Evolutionary conservation across 768 basidiomycete genomes (phyloP).

Genomic region (Boletus subcaerulescens): DNA sequence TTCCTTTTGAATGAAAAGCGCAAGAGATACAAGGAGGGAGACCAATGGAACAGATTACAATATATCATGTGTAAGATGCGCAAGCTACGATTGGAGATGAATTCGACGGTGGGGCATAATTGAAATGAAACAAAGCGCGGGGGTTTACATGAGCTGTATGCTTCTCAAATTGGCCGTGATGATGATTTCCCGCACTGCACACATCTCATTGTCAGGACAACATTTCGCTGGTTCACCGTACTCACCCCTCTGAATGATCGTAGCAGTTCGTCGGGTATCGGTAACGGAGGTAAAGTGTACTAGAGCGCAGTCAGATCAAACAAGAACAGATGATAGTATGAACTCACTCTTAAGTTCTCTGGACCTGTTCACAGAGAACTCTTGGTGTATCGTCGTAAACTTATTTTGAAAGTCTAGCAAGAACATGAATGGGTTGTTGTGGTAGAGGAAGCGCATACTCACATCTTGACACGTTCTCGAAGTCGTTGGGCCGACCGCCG

Average conservation of each 20-base stretch:
- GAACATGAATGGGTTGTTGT: neutral
- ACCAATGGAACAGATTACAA: slow-evolving; percentile 12
- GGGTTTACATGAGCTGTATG: slow-evolving; percentile 38
- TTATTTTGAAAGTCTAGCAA: slow-evolving; percentile 67
- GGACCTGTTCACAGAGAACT: slow-evolving; percentile 63
- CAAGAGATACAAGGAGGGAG: slow-evolving; percentile 17
- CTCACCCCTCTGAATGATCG: slow-evolving; percentile 72
- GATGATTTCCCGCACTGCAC: slow-evolving; percentile 65
- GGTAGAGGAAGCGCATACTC: slow-evolving; percentile 22
- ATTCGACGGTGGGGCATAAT: slow-evolving; percentile 3
- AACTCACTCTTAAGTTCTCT: slow-evolving; percentile 70
- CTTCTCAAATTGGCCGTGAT: slow-evolving; percentile 62
- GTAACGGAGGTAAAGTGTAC: slow-evolving; percentile 81
- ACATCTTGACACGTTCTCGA: slow-evolving; percentile 74
- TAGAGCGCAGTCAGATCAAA: slow-evolving; percentile 28
- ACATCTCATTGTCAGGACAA: slow-evolving; percentile 1
- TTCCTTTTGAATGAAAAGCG: slow-evolving; percentile 8
- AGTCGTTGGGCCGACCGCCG: slow-evolving; percentile 76
- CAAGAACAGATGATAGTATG: neutral
- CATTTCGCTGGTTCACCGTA: neutral
- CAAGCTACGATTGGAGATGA: slow-evolving; percentile 5
- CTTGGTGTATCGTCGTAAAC: slow-evolving; percentile 67
- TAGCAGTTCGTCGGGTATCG: slow-evolving; percentile 71
- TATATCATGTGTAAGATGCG: slow-evolving; percentile 19
- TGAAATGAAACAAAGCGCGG: neutral